These are phyloP conservation scores for Kwoniella sp. DNA, from an alignment of 768 basidiomycete species.

Conservation along the genomic window DNA sequence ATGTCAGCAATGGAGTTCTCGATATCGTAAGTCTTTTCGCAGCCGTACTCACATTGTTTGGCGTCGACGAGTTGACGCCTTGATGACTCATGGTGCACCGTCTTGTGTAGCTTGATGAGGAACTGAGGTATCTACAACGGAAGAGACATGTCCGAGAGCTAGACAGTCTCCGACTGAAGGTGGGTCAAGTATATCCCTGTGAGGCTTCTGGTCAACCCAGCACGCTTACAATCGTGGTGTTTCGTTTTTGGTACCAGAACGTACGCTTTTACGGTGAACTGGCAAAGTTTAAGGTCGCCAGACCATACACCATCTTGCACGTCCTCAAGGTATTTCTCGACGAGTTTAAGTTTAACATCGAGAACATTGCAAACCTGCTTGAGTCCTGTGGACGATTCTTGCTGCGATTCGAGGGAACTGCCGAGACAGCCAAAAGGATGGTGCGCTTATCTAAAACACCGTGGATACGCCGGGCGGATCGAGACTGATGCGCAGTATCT, in stretches of 20 bases:
- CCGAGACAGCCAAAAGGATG: constrained; percentile 84
- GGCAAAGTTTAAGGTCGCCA: constrained; percentile 93
- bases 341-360: constrained; percentile 89
- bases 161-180: constrained; percentile 80
- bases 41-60: too few relatives aligned
- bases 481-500: background rate
- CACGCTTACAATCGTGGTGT: too few relatives aligned
- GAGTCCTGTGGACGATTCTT: constrained; percentile 94
- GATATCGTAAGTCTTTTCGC: constrained; percentile 61
- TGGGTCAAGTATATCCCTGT: too few relatives aligned
- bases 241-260: constrained; percentile 63
- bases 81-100: too few relatives aligned
- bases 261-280: constrained; percentile 82
- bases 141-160: constrained; percentile 93
- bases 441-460: constrained; percentile 58
- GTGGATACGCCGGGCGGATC: background rate
- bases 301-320: constrained; percentile 86
- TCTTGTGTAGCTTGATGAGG: constrained; percentile 78
- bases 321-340: constrained; percentile 96
- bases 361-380: constrained; percentile 84
- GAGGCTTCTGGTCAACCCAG: too few relatives aligned
- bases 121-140: constrained; percentile 89
- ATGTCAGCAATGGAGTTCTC: constrained; percentile 80
- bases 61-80: too few relatives aligned
- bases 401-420: constrained; percentile 81